Conservation (phyloP, 164 flowering plant species). For the Vitis rotundifolia region DNA sequence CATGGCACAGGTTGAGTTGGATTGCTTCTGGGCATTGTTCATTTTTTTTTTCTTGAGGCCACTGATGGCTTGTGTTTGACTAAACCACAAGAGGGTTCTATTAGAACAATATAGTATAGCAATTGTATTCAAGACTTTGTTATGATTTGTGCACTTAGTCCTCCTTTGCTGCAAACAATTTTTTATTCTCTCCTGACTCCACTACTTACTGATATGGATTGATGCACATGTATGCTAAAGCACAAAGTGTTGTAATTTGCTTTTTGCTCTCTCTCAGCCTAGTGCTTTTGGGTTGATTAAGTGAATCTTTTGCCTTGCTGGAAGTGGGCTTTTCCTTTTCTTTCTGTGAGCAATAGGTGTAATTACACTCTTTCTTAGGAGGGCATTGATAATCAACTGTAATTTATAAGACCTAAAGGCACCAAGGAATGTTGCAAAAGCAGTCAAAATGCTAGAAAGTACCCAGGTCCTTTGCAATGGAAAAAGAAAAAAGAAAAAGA, state of each 20-base stretch:
- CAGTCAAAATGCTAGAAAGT: constrained; percentile 29
- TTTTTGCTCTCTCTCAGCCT: background rate
- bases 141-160: constrained; percentile 15
- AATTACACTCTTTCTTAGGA: no score
- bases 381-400: no score
- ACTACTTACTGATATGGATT: background rate
- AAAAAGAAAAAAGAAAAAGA: background rate
- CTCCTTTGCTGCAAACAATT: constrained; percentile 19
- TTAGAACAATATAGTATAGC: no score
- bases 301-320: constrained; percentile 12
- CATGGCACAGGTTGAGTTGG: no score
- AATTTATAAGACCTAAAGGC: no score
- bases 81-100: no score
- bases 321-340: background rate
- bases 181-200: constrained; percentile 4
- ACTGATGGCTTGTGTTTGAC: no score
- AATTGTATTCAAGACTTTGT: background rate
- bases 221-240: constrained; percentile 3
- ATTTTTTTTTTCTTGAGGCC: no score
- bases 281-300: background rate
- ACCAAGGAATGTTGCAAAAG: constrained; percentile 22
- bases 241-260: background rate
- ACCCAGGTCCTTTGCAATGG: constrained; percentile 15
- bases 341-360: no score
- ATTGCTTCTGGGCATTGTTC: no score